These are phyloP conservation scores for Oropetium thomaeum DNA, from an alignment of 176 grass and related monocot genomes.

Conservation along the genomic window DNA sequence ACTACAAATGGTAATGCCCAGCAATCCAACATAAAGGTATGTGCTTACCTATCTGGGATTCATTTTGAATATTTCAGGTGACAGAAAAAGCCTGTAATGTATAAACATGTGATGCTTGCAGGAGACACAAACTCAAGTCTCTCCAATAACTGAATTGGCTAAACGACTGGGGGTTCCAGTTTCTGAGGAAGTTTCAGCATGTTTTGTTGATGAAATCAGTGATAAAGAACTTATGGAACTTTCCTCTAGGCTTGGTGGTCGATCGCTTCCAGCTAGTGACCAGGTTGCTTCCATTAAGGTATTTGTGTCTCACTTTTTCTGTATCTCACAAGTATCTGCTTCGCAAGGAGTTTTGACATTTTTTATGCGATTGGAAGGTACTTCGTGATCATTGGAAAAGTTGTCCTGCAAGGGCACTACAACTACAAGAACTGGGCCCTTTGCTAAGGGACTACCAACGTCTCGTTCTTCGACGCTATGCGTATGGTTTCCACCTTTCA, in stretches of 20 bases:
- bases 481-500: slow-evolving; percentile 44
- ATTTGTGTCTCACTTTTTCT: slow-evolving; percentile 14
- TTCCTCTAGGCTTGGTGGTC: slow-evolving; percentile 59
- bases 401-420: slow-evolving; percentile 56
- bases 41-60: neutral
- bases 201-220: slow-evolving; percentile 64
- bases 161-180: slow-evolving; percentile 71
- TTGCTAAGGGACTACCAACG: slow-evolving; percentile 87
- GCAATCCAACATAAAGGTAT: slow-evolving; percentile 52
- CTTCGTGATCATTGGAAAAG: slow-evolving; percentile 79
- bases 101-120: slow-evolving; percentile 13
- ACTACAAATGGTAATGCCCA: slow-evolving; percentile 36
- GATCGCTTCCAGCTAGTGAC: slow-evolving; percentile 57
- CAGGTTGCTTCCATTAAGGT: slow-evolving; percentile 72
- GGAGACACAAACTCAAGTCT: slow-evolving; percentile 26
- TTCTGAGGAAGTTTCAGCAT: slow-evolving; percentile 56
- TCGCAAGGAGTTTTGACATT: slow-evolving; percentile 3
- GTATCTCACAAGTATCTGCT: slow-evolving; percentile 4
- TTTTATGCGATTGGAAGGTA: slow-evolving; percentile 44
- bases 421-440: slow-evolving; percentile 73
- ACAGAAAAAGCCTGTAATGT: slow-evolving; percentile 5
- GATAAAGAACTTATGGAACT: slow-evolving; percentile 83
- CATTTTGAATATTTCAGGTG: neutral
- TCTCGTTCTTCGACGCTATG: slow-evolving; percentile 43
- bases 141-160: slow-evolving; percentile 57